A percentile compares a stretch with the other conserved stretches of the same genome.
These are phyloP conservation scores for Xylariaceae sp. DNA, from an alignment of 2,329 filamentous ascomycete species.

Conservation along the genomic window DNA sequence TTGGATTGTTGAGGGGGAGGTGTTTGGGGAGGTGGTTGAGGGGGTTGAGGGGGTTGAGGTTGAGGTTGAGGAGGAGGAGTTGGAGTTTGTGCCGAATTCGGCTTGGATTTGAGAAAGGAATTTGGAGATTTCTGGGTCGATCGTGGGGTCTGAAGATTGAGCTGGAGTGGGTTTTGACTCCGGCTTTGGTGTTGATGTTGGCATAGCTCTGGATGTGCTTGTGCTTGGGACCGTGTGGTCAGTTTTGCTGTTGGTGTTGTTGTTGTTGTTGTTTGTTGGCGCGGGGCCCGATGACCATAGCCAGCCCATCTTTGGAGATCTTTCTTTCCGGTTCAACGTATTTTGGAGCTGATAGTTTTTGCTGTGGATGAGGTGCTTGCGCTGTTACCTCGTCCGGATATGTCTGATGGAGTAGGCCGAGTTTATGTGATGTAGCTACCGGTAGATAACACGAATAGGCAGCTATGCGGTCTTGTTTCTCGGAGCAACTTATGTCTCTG, in stretches of 20 bases:
- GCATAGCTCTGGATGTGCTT: background rate
- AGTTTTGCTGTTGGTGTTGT: background rate
- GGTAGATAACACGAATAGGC: no score
- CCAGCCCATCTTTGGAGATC: constrained; percentile 51
- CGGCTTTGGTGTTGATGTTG: background rate
- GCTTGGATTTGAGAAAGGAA: constrained; percentile 41
- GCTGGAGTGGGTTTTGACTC: background rate
- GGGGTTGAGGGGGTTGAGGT: constrained; percentile 11
- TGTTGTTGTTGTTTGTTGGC: constrained; percentile 5
- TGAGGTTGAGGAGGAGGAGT: constrained; percentile 11
- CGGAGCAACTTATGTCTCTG: no score
- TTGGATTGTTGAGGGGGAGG: constrained; percentile 22
- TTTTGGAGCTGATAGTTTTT: background rate
- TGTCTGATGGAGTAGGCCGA: no score
- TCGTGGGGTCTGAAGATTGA: constrained; percentile 15
- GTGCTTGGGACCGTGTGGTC: background rate
- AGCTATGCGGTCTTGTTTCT: no score
- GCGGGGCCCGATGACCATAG: constrained; percentile 15
- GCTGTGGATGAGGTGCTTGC: background rate
- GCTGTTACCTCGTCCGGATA: no score
- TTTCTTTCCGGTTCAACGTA: background rate
- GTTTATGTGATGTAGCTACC: no score
- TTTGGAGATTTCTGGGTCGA: constrained; percentile 49
- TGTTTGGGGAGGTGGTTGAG: background rate
- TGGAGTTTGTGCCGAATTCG: constrained; percentile 23